Percentiles rank a stretch among this genome's conserved stretches.
phyloP scores from a whole-genome alignment of 2,329 filamentous ascomycete genomes.

The Helotiales sp. region DNA sequence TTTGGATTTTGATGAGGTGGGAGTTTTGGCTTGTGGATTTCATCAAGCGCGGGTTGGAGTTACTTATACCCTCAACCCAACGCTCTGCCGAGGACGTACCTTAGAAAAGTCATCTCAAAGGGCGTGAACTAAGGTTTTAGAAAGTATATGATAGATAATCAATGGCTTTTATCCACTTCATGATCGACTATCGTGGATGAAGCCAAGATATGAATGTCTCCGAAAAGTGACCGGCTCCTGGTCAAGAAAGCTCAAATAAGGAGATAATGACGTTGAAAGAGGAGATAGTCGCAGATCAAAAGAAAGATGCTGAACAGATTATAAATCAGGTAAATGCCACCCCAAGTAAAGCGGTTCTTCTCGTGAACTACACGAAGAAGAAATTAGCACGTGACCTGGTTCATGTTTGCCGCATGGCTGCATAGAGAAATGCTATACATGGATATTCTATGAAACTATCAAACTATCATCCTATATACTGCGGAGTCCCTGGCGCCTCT shows the following conservation, averaged over 20 bases:
- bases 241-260: background rate
- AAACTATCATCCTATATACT: too few relatives aligned
- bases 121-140: background rate
- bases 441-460: too few relatives aligned
- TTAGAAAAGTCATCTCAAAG: too few relatives aligned
- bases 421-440: too few relatives aligned
- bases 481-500: too few relatives aligned
- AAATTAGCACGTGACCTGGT: background rate
- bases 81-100: too few relatives aligned
- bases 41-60: background rate
- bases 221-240: background rate
- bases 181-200: background rate
- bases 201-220: background rate
- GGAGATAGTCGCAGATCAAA: background rate
- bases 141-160: background rate
- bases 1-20: background rate
- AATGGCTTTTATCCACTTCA: background rate
- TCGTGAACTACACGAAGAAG: too few relatives aligned
- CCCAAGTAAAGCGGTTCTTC: background rate
- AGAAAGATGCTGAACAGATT: background rate
- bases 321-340: background rate
- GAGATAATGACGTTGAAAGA: background rate
- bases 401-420: too few relatives aligned
- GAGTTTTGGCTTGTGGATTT: background rate
- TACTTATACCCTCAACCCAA: background rate